These are phyloP conservation scores for Pyrenophora teres DNA, from an alignment of 2,329 filamentous ascomycete species.

Conservation along the genomic window DNA sequence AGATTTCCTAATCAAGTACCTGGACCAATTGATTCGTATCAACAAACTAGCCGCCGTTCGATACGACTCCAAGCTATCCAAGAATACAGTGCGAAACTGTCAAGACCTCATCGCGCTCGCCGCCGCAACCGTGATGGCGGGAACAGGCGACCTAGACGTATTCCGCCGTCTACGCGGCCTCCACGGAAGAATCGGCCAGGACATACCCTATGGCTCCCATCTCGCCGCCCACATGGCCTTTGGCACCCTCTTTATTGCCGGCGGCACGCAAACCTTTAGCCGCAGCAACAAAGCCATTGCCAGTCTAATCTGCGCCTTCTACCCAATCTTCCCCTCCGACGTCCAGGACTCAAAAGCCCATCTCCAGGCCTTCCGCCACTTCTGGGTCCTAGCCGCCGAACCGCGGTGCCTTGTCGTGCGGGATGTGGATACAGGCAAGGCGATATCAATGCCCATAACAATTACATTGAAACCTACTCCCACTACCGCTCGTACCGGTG, in stretches of 20 bases:
- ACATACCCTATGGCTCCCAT: constrained; percentile 91
- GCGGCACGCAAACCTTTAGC: constrained; percentile 88
- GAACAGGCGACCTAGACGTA: constrained; percentile 84
- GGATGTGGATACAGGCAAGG: constrained; percentile 81
- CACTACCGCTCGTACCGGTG: constrained; percentile 35
- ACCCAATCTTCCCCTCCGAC: constrained; percentile 85
- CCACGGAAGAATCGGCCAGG: constrained; percentile 81
- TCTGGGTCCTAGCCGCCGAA: constrained; percentile 94
- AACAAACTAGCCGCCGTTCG: constrained; percentile 64
- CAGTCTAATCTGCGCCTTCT: constrained; percentile 86
- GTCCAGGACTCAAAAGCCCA: constrained; percentile 95
- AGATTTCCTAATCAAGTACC: constrained; percentile 79
- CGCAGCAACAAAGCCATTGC: constrained; percentile 87
- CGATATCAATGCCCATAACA: constrained; percentile 73
- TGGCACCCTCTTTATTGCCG: constrained; percentile 87
- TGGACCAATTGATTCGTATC: constrained; percentile 84
- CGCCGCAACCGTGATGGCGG: constrained; percentile 89
- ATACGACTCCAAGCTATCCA: constrained; percentile 84
- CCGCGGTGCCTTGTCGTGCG: constrained; percentile 85
- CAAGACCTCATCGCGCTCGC: constrained; percentile 86
- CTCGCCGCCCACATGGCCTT: constrained; percentile 91
- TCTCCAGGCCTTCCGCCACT: constrained; percentile 92
- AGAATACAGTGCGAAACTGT: constrained; percentile 85
- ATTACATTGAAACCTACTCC: constrained; percentile 59
- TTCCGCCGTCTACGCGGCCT: constrained; percentile 84